These are phyloP conservation scores for Colletotrichum sp. DNA, from an alignment of 2,329 filamentous ascomycete genomes.

Conservation along the genomic window DNA sequence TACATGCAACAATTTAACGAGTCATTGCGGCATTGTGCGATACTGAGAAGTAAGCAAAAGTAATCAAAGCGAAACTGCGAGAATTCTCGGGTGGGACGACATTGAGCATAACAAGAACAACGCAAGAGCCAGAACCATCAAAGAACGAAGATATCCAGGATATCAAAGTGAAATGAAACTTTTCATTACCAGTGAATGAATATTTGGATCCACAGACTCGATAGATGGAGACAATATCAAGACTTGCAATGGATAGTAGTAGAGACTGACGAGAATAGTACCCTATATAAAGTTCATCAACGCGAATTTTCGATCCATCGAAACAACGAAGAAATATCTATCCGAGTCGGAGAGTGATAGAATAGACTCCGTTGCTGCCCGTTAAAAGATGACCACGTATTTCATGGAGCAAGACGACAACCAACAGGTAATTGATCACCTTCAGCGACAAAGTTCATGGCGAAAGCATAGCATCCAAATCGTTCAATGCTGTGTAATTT, in stretches of 20 bases:
- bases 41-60: background rate
- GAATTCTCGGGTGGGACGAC: background rate
- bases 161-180: background rate
- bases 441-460: background rate
- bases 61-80: background rate
- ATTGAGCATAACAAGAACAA: background rate
- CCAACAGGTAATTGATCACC: background rate
- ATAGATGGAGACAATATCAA: background rate
- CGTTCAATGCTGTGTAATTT: background rate
- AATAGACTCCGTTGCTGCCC: fast-evolving
- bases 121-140: background rate
- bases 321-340: background rate
- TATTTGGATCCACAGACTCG: background rate
- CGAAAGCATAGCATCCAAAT: background rate
- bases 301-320: background rate
- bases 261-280: background rate
- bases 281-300: background rate
- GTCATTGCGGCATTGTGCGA: background rate
- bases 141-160: background rate
- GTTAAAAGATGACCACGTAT: background rate
- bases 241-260: background rate
- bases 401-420: background rate
- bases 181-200: background rate
- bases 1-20: fast-evolving
- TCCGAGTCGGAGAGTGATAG: fast-evolving